A percentile compares a stretch with the other conserved stretches of the same genome.
phyloP scores from a whole-genome alignment of 768 basidiomycete species.

The Pleurotus citrinopileatus region DNA sequence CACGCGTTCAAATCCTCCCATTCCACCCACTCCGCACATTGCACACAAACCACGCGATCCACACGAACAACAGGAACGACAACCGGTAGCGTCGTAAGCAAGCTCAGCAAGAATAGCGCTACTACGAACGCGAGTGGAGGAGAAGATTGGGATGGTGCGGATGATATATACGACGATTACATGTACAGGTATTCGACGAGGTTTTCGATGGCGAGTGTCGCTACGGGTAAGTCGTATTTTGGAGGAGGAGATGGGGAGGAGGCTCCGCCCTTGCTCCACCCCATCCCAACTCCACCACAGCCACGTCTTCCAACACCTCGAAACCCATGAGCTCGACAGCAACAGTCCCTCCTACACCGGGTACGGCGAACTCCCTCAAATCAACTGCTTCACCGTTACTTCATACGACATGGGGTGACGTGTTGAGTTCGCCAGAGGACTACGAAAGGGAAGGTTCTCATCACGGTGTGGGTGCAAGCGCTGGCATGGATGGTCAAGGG shows the following conservation, averaged over 20 bases:
- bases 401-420: conserved; percentile 40
- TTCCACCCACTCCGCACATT: background rate
- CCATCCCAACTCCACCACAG: too few species aligned
- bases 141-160: conserved; percentile 63
- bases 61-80: background rate
- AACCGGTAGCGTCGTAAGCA: background rate
- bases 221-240: background rate
- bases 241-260: background rate
- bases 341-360: too few species aligned
- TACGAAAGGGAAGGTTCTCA: too few species aligned
- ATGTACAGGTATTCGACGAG: conserved; percentile 51
- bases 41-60: background rate
- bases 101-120: background rate
- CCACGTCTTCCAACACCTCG: too few species aligned
- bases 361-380: too few species aligned
- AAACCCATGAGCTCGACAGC: too few species aligned
- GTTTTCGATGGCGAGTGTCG: conserved; percentile 37
- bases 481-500: too few species aligned
- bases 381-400: conserved; percentile 31
- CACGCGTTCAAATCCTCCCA: background rate
- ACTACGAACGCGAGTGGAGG: background rate
- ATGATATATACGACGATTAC: conserved; percentile 80
- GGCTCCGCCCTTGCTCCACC: background rate
- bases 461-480: too few species aligned
- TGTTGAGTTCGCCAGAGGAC: conserved; percentile 23